Conservation (phyloP, 768 basidiomycete genomes). For the Russula abietina region DNA sequence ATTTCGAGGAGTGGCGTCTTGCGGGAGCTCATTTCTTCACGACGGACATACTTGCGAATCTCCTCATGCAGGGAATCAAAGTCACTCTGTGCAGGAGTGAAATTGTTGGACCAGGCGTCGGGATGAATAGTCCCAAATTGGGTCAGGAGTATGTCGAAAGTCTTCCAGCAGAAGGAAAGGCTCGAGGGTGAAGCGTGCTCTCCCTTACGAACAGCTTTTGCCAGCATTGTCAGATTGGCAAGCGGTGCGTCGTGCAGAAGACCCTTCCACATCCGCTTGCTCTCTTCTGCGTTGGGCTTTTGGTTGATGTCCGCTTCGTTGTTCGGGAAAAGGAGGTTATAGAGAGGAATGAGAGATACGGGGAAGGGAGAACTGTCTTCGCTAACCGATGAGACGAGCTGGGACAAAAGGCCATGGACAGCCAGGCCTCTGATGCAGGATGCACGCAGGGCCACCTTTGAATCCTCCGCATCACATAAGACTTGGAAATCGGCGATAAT, state of each 20-base stretch:
- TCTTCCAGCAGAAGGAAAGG: constrained; percentile 13
- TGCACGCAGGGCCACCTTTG: constrained; percentile 1
- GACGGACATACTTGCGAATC: neutral
- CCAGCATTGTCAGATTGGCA: constrained; percentile 2
- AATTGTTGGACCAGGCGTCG: neutral
- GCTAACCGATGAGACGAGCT: neutral
- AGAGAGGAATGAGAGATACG: neutral
- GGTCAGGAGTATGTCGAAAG: constrained; percentile 12
- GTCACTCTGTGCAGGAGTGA: neutral
- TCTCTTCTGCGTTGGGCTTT: too few relatives aligned
- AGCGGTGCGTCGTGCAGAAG: constrained; percentile 9
- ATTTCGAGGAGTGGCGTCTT: constrained; percentile 4
- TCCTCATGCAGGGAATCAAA: neutral
- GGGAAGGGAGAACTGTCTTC: neutral
- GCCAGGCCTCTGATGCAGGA: constrained; percentile 4
- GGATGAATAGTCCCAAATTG: neutral
- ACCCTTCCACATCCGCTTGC: neutral
- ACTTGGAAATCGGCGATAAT: neutral
- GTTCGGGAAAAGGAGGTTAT: neutral
- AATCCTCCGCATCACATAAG: neutral
- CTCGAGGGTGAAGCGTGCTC: neutral
- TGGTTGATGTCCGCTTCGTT: neutral
- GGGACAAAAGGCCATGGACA: neutral
- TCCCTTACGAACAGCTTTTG: neutral
- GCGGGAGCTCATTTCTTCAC: neutral